Percentiles rank a stretch among this genome's conserved stretches.
Evolutionary conservation across 352 stramenopile species (phyloP).

Genomic region (Globisporangium parvum): DNA sequence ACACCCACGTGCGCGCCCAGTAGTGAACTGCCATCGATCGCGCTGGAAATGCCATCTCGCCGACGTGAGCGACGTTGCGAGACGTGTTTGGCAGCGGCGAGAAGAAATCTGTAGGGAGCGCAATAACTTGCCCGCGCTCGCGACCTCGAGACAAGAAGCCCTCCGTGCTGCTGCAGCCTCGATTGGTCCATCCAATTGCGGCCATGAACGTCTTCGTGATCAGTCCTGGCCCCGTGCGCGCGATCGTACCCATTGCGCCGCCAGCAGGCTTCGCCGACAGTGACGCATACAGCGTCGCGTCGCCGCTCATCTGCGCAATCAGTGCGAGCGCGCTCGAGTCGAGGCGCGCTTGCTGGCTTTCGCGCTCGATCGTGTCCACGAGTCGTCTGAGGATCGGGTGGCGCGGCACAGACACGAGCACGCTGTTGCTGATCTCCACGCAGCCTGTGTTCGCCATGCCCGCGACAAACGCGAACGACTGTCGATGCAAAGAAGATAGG

Average conservation of each 20-base stretch:
- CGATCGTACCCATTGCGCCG: constrained; percentile 35
- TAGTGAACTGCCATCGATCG: constrained; percentile 36
- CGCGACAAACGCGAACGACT: constrained; percentile 41
- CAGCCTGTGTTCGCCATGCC: constrained; percentile 63
- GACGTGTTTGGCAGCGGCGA: constrained; percentile 37
- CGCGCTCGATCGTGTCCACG: constrained; percentile 23
- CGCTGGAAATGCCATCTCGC: constrained; percentile 1
- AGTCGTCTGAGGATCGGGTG: constrained; percentile 29
- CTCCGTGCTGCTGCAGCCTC: background rate
- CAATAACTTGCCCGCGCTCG: constrained; percentile 17
- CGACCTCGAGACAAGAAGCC: constrained; percentile 21
- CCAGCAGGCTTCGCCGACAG: background rate
- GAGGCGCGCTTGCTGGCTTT: constrained; percentile 10
- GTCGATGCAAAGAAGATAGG: background rate
- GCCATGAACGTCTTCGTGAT: constrained; percentile 49
- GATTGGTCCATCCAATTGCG: constrained; percentile 32
- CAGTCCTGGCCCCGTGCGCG: constrained; percentile 41
- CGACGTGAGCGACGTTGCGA: background rate
- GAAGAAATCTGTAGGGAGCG: constrained; percentile 26
- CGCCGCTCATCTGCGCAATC: constrained; percentile 22
- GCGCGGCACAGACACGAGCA: constrained; percentile 27
- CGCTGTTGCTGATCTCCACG: constrained; percentile 71
- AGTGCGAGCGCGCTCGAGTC: constrained; percentile 15
- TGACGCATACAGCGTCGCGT: constrained; percentile 1
- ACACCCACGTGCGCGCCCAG: constrained; percentile 33